Percentiles rank a stretch among this genome's conserved stretches.
Evolutionary conservation across 495 filamentous ascomycete species (phyloP).

Genomic region (Neurospora sp.): DNA sequence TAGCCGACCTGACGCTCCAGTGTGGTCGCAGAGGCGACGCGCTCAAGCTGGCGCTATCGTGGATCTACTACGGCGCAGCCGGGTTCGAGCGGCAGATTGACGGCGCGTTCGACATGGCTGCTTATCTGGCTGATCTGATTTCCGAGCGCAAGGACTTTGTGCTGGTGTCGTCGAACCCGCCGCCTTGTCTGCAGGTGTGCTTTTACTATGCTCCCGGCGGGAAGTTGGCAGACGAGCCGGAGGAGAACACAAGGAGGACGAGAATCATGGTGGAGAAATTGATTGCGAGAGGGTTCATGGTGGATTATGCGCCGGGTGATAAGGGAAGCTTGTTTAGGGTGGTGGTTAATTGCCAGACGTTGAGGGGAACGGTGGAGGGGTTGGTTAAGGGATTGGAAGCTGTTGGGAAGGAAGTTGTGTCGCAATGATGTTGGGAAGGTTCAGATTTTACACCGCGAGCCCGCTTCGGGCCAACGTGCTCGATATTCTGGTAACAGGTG

Average conservation of each 20-base stretch:
- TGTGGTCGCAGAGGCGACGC: conserved; percentile 80
- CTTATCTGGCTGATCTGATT: conserved; percentile 52
- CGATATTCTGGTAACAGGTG: not conserved
- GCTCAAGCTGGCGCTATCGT: conserved; percentile 76
- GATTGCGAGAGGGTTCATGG: conserved; percentile 74
- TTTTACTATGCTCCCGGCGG: conserved; percentile 71
- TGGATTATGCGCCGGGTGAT: conserved; percentile 80
- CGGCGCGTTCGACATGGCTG: conserved; percentile 55
- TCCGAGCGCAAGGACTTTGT: conserved; percentile 47
- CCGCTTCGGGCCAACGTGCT: not conserved
- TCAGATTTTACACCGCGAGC: not conserved
- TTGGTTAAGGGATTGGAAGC: conserved; percentile 65
- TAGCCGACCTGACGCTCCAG: conserved; percentile 89
- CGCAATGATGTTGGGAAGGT: not conserved
- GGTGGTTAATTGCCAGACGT: conserved; percentile 73
- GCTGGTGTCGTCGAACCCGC: conserved; percentile 63
- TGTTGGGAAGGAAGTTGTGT: conserved; percentile 41
- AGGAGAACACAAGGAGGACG: conserved; percentile 61
- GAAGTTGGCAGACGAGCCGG: conserved; percentile 37
- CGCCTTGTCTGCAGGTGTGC: conserved; percentile 88
- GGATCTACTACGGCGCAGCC: conserved; percentile 71
- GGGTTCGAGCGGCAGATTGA: conserved; percentile 55
- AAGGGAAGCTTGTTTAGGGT: conserved; percentile 79
- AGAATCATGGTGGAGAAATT: conserved; percentile 54
- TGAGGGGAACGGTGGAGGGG: conserved; percentile 61